A percentile compares a stretch with the other conserved stretches of the same genome.
Evolutionary conservation across 768 basidiomycete genomes (phyloP).

Genomic region (Trametes cubensis): DNA sequence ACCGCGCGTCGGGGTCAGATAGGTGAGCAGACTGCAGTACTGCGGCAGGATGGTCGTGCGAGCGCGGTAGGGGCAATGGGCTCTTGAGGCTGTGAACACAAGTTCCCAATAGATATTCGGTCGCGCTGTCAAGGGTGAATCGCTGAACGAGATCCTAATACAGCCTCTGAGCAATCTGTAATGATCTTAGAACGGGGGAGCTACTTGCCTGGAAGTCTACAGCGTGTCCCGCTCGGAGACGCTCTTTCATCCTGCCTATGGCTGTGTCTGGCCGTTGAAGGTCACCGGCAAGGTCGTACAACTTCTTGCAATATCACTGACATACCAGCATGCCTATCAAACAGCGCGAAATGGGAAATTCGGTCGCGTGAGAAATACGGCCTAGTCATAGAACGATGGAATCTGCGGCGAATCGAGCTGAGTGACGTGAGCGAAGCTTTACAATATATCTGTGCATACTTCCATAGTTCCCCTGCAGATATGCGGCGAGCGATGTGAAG

Average conservation of each 20-base stretch:
- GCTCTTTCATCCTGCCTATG: conserved; percentile 32
- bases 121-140: conserved; percentile 56
- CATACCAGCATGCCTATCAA: conserved; percentile 41
- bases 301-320: not conserved
- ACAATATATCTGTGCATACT: conserved; percentile 18
- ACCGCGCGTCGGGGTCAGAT: conserved; percentile 15
- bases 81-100: conserved; percentile 43
- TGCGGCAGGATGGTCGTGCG: not conserved
- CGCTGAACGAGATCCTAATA: conserved; percentile 47
- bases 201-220: conserved; percentile 36
- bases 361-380: conserved; percentile 41
- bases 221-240: conserved; percentile 31
- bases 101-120: conserved; percentile 54
- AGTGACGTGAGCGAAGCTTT: not conserved
- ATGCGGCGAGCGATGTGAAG: not conserved
- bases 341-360: conserved; percentile 40
- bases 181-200: not conserved
- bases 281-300: not conserved
- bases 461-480: conserved; percentile 35
- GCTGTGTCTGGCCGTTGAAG: conserved; percentile 19
- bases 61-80: not conserved
- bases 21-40: not conserved
- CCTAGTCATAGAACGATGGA: conserved; percentile 41
- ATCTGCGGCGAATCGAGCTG: conserved; percentile 29
- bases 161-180: not conserved